Evolutionary conservation across 208 protist genomes (phyloP), one percentile per base, ranked within the genome.

Genomic region (Crithidia acanthocephali): DNA sequence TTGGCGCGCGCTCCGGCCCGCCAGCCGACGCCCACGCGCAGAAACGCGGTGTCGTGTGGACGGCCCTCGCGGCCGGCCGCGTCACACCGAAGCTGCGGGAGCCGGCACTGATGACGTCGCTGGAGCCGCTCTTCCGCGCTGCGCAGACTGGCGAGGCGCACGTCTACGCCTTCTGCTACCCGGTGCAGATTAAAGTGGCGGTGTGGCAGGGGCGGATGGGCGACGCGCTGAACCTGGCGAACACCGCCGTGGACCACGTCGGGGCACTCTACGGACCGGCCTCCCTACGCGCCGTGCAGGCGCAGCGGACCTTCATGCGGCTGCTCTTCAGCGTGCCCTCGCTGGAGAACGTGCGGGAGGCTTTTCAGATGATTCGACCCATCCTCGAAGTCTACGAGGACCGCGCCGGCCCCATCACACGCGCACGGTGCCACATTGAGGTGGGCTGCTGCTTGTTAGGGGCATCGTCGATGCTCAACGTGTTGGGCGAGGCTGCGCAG

Each of bases 401-500:
- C 28, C 56, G 80, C n/a, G 75, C 86, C 28, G 84, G 80, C 27
- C 72, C 67, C 42, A 78, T 87, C 35, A 91, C 90, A 10, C 85
- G 88, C 45, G 86, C 67, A 5, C 71, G 80, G 40, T 81, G 70
- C 40, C 82, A 88, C 62, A 88, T 92, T 57, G 90, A 92, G 63
- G 85, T 89, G 23, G 90, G 85, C 40, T 92, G 83, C 62, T 89
- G 83, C 74, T 59, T 95, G 33, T 65, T 95, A 27, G 50, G 58
- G 33, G 72, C 63, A 13, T 62, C 74, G 16, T 47, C 63, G 32
- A 57, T 81, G 45, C 60, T 84, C 18, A 64, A 81, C 5, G 57
- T 81, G 3, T 64, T 74, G 25, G 68, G 47, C 9, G 80, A 90
- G 66, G 87, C 87, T 15, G 42, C 71, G 1, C 72, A 57, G 22